Evolutionary conservation across 345 rosid species (phyloP), one percentile per base, ranked within the genome.

Genomic region (Brassica nigra): DNA sequence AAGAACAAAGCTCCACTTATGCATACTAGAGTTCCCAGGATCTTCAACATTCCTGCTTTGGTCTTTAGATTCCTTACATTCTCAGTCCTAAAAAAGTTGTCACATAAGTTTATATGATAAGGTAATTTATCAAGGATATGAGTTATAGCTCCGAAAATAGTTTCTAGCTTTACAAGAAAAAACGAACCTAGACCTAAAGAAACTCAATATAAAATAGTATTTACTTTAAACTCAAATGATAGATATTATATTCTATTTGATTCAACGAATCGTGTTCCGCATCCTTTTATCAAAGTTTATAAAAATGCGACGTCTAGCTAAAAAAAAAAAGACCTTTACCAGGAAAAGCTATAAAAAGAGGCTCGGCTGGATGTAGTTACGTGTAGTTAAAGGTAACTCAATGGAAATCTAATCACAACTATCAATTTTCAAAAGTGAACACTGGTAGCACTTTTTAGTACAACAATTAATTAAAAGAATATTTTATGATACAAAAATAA

Each of bases 1-100:
- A 90, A 63, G 33, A 83, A 63, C 86, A 88, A 42, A n/a, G 86
- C 94, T 29, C 92, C 92, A 15, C 88, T 75, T 36, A 88, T 79
- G 66, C 90, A 88, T 73, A 87, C 73, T 37, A 86, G 5, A n/a
- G 94, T 83, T 11, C 92, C 94, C 1, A 83, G 0, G 66, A 88
- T 44, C 68, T 88, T 90, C 29, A 89, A 78, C 27, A 70, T 78
- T 18, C 94, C 90, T 61, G 88, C 85, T 71, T 76, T 85, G 15
- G 83, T 77, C 77, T 78, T 83, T 63, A 87, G 37, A 78, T 82
- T 78, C 29, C 62, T 80, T 20, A 81, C 75, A 62, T 28, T 88
- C 78, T 90, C 94, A 75, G 63, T 66, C 68, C 94, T 90, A 16
- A 87, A 15, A n/a, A 57, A 39, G 14, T 8, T 37, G 12, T 20